Conservation (phyloP, 495 filamentous ascomycete genomes). For the Cercophora newfieldiana region DNA sequence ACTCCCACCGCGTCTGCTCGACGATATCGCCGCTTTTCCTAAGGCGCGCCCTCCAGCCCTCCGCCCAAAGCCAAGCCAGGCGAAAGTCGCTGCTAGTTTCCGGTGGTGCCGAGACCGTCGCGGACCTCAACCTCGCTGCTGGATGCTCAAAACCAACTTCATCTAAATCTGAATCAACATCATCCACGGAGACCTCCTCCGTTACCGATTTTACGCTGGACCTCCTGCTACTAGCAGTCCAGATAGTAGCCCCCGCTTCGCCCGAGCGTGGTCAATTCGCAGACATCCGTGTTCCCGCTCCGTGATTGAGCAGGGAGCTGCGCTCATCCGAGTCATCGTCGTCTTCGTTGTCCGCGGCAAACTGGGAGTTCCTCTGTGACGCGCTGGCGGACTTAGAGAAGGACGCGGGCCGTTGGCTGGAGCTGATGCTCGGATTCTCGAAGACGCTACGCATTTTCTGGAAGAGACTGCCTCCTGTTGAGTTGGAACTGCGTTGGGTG, state of each 20-base stretch:
- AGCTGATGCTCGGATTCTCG: slow-evolving; percentile 13
- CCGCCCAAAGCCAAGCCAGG: not conserved
- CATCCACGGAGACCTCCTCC: not conserved
- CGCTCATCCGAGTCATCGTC: not conserved
- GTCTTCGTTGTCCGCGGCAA: not conserved
- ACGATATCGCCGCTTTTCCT: not conserved
- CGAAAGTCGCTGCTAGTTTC: not conserved
- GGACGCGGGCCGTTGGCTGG: not conserved
- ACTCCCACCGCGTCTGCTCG: not conserved
- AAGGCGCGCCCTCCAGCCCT: not conserved
- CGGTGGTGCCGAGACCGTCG: not conserved
- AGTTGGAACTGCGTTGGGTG: not conserved
- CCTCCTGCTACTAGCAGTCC: not conserved
- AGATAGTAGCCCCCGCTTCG: not conserved
- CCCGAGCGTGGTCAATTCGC: slow-evolving; percentile 5
- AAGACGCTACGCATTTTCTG: slow-evolving; percentile 38
- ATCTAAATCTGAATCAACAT: not conserved
- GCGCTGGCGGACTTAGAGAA: not conserved
- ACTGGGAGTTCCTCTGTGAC: not conserved
- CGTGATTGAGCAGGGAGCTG: not conserved
- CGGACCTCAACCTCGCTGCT: not conserved
- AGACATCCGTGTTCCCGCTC: not conserved
- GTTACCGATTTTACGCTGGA: not conserved
- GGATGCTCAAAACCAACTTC: not conserved
- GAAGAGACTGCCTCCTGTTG: slow-evolving; percentile 26